Conservation (phyloP, 164 flowering plant species). For the Aristolochia californica region DNA sequence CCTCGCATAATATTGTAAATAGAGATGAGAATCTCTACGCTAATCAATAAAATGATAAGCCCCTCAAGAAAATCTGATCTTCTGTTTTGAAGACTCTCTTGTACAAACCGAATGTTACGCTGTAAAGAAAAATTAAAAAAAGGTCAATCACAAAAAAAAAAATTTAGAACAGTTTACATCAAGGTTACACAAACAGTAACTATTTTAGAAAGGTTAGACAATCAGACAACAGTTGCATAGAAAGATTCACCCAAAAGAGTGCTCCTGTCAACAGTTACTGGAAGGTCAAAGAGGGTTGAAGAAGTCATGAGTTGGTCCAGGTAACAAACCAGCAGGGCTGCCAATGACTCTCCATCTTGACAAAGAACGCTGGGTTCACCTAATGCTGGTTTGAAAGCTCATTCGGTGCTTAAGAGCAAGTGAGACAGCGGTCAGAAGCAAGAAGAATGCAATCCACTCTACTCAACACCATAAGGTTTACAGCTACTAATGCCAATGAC, state of each 20-base stretch:
- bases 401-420: too few species aligned
- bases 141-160: not conserved
- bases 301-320: not conserved
- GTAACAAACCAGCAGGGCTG: too few species aligned
- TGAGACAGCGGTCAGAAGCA: too few species aligned
- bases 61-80: slow-evolving; percentile 90
- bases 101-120: slow-evolving; percentile 90
- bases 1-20: slow-evolving; percentile 58
- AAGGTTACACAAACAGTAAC: not conserved
- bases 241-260: not conserved
- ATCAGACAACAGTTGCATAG: not conserved
- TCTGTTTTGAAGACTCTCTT: slow-evolving; percentile 88
- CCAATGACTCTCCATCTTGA: too few species aligned
- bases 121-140: slow-evolving; percentile 24
- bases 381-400: too few species aligned
- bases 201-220: not conserved
- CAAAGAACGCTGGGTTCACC: too few species aligned
- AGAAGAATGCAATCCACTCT: too few species aligned
- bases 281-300: not conserved
- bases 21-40: slow-evolving; percentile 75
- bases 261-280: not conserved
- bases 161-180: too few species aligned
- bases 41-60: slow-evolving; percentile 75
- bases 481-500: too few species aligned
- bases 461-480: too few species aligned